phyloP scores from a whole-genome alignment of 352 stramenopile genomes.

The Phytophthora brassicae region DNA sequence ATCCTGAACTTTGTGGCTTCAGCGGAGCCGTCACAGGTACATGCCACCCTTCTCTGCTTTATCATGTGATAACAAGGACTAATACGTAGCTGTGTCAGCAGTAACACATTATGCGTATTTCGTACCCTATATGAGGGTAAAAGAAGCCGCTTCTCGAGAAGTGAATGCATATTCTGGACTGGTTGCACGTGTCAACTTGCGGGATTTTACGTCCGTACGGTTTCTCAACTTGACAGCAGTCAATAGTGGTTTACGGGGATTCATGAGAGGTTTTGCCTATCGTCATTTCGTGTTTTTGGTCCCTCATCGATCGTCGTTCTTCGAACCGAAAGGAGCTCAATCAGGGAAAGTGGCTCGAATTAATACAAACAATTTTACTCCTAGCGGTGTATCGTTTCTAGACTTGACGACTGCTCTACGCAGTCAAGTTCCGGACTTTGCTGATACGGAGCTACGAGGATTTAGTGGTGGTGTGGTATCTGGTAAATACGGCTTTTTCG shows the following conservation, averaged over 20 bases:
- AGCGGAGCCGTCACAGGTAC: slow-evolving; percentile 60
- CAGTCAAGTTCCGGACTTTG: slow-evolving; percentile 69
- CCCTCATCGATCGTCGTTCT: slow-evolving; percentile 46
- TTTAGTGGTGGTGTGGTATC: slow-evolving; percentile 70
- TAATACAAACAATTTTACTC: slow-evolving; percentile 68
- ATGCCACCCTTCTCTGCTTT: no score
- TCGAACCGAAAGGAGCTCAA: slow-evolving; percentile 24
- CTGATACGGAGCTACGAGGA: slow-evolving; percentile 61
- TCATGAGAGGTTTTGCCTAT: slow-evolving; percentile 74
- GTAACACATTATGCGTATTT: slow-evolving; percentile 76
- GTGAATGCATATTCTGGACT: slow-evolving; percentile 60
- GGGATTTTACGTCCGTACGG: slow-evolving; percentile 55
- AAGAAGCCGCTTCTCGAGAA: slow-evolving; percentile 32
- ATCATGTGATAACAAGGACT: no score
- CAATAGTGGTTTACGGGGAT: slow-evolving; percentile 57
- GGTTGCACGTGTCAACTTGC: slow-evolving; percentile 60
- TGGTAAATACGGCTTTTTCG: slow-evolving; percentile 81
- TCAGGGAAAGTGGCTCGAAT: slow-evolving; percentile 74
- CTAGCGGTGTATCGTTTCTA: slow-evolving; percentile 45
- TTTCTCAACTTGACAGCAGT: slow-evolving; percentile 55
- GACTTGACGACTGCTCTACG: slow-evolving; percentile 54
- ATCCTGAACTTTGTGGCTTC: slow-evolving; percentile 63
- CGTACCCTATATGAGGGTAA: slow-evolving; percentile 64
- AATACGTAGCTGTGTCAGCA: no score
- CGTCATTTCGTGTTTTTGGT: slow-evolving; percentile 73